Conservation (phyloP, 129 eudicot species). For the Artemisia tridentata region DNA sequence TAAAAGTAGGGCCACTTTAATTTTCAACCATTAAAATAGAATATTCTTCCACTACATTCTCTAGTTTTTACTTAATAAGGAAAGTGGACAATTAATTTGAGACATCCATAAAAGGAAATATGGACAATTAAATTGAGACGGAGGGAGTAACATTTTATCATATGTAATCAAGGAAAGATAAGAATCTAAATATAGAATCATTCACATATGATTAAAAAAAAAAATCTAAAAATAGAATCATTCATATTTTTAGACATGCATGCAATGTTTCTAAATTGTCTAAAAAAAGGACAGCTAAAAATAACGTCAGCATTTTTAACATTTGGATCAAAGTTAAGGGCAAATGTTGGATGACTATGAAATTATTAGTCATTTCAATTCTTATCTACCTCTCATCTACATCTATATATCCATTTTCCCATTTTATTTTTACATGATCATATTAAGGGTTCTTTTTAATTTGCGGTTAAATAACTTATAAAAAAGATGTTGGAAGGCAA, state of each 20-base stretch:
- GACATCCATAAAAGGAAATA: too few relatives aligned
- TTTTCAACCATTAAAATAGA: too few relatives aligned
- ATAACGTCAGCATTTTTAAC: conserved; percentile 13
- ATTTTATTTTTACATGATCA: conserved; percentile 8
- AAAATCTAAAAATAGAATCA: too few relatives aligned
- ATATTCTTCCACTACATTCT: too few relatives aligned
- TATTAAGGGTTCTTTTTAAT: not conserved
- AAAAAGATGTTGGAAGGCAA: conserved; percentile 87
- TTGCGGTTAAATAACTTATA: not conserved
- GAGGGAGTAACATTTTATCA: too few relatives aligned
- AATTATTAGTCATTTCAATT: conserved; percentile 9
- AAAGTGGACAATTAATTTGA: too few relatives aligned
- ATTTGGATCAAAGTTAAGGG: not conserved
- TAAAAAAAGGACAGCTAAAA: not conserved
- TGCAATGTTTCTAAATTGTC: not conserved
- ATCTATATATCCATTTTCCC: conserved; percentile 18
- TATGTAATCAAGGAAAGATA: too few relatives aligned
- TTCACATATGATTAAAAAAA: too few relatives aligned
- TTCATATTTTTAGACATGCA: not conserved
- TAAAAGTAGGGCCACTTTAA: too few relatives aligned
- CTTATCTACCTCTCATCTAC: conserved; percentile 14
- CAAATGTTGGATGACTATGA: conserved; percentile 23
- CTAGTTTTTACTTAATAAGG: too few relatives aligned
- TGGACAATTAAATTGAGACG: too few relatives aligned
- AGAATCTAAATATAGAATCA: too few relatives aligned